Base-by-base conservation (phyloP, 2,329 filamentous ascomycete species). In the Pseudogymnoascus sp. region DNA sequence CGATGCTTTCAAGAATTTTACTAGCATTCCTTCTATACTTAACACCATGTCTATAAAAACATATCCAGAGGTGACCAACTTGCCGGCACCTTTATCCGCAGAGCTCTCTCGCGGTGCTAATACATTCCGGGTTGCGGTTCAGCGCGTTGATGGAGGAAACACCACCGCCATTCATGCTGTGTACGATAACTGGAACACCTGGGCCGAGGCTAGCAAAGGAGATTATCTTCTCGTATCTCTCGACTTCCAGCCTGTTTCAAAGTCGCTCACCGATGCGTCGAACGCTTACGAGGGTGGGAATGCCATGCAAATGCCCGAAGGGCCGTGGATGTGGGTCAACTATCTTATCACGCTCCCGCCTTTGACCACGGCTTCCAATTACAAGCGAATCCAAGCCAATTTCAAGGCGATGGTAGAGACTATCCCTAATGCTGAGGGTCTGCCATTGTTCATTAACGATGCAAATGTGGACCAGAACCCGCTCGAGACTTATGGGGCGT, bases 301-400 rank as follows among this genome's bases (percentile, higher is more conserved):
- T 61, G 71, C 70, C 9, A 73, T 73, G 71, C 67, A 72, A 58
- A 73, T 73, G 71, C 71, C 71, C 3, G 71, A 72, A 48, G 71
- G 71, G 3, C 71, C 69, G 7, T 74, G 68, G 68, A 69, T 69
- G 61, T 74, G 73, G 70, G 48, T 68, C 58, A 71, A 68, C 59
- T 74, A 73, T 65, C 64, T 71, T 58, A 65, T 70, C 7, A 66
- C 64, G 5, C 72, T 68, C 27, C 69, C 66, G 7, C 66, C 67
- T 2, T 61, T 63, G 2, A 68, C 73, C 61, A 64, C 67, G 39
- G 61, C 69, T 15, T 25, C 63, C 4, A 61, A 67, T 17, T 72
- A 71, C 48, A 61, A 72, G 10, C 64, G 65, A 15, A 65, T 74
- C 10, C 70, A 73, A 62, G 63, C 67, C 1, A 72, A 70, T 64